A percentile compares a stretch with the other conserved stretches of the same genome.
These are phyloP conservation scores for Meyerozyma athensensis DNA, from an alignment of 1,139 yeast species.

Conservation along the genomic window DNA sequence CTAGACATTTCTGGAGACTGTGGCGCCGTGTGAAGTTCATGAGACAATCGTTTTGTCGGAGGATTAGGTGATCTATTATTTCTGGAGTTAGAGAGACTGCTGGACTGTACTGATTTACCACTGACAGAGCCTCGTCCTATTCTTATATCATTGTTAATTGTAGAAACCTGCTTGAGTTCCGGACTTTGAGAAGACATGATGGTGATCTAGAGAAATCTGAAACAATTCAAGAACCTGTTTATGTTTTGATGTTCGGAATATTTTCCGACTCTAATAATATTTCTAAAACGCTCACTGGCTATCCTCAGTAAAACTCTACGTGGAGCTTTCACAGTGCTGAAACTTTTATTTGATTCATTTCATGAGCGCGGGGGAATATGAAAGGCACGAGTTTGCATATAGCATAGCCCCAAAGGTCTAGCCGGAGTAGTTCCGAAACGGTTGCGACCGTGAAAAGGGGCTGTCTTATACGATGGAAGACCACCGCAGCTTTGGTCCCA, in stretches of 20 bases:
- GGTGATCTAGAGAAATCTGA: neutral
- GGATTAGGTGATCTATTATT: constrained; percentile 9
- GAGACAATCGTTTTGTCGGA: constrained; percentile 6
- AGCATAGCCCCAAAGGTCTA: constrained; percentile 1
- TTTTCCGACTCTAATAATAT: too few relatives aligned
- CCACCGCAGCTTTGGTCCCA: too few relatives aligned
- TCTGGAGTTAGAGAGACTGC: constrained; percentile 6
- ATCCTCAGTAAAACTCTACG: too few relatives aligned
- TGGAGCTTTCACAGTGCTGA: too few relatives aligned
- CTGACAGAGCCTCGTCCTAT: constrained; percentile 4
- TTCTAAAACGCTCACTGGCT: too few relatives aligned
- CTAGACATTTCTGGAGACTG: constrained; percentile 3
- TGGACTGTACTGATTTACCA: constrained; percentile 6
- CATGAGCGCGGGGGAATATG: neutral
- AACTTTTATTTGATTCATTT: neutral
- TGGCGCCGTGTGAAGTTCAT: constrained; percentile 6
- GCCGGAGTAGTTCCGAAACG: too few relatives aligned
- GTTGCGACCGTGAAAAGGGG: too few relatives aligned
- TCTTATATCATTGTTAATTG: constrained; percentile 10
- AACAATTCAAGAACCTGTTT: neutral
- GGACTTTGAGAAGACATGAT: constrained; percentile 5
- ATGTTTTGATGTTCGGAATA: neutral
- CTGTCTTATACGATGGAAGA: too few relatives aligned
- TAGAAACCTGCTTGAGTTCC: constrained; percentile 7
- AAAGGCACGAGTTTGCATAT: neutral